These are phyloP conservation scores for Linderniella brevidens DNA, from an alignment of 257 asterid genomes.

Conservation along the genomic window DNA sequence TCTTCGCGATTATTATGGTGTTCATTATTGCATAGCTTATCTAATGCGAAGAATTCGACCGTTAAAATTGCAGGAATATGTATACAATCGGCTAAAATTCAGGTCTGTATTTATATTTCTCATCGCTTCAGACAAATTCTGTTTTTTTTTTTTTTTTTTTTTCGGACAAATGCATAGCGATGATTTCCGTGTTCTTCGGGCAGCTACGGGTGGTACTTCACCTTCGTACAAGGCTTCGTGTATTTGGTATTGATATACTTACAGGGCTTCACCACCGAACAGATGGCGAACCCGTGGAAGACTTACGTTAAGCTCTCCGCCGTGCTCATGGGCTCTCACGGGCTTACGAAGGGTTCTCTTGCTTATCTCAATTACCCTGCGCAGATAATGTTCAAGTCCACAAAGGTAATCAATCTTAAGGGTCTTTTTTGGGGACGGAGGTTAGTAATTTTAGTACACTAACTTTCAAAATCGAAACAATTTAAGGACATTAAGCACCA, in stretches of 20 bases:
- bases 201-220: slow-evolving; percentile 95
- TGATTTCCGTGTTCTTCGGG: slow-evolving; percentile 12
- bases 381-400: slow-evolving; percentile 90
- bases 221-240: slow-evolving; percentile 86
- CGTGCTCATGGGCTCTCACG: slow-evolving; percentile 95
- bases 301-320: slow-evolving; percentile 78
- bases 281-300: slow-evolving; percentile 93
- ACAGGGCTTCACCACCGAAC: slow-evolving; percentile 84
- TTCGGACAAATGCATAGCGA: neutral
- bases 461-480: no score
- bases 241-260: slow-evolving; percentile 52
- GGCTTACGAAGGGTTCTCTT: slow-evolving; percentile 80
- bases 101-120: slow-evolving; percentile 23
- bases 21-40: no score
- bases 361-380: slow-evolving; percentile 94
- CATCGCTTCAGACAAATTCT: no score
- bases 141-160: no score
- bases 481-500: no score
- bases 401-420: no score
- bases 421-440: no score
- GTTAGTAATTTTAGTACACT: no score
- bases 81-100: slow-evolving; percentile 69
- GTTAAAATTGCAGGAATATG: slow-evolving; percentile 84
- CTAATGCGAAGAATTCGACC: no score
- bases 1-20: no score